Base-by-base conservation (phyloP, 805 yeast genomes). In the Komagataella kurtzmanii region DNA sequence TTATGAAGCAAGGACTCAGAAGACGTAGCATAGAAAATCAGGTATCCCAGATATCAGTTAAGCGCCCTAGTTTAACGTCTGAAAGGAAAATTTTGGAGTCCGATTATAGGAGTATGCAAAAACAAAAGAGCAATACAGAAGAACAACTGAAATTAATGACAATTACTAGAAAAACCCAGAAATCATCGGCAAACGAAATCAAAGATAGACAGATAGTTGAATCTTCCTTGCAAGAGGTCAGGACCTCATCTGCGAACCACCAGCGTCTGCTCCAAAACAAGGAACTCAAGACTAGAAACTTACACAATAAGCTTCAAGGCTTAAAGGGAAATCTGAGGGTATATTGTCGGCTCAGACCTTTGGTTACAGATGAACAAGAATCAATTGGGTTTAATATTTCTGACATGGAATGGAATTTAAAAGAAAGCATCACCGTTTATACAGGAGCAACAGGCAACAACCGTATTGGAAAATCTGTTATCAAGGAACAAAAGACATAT, bases 281-380 rank as follows among this genome's bases (percentile, higher is more conserved):
- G 54, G 91, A 85, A 57, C 64, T 70, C 0, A 60, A 69, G 44
- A 71, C 97, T 54, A 69, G 96, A 7, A 59, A 66, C 12, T 63
- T 86, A 1, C 97, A 88, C 60, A 82, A 87, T 60, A 73, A 72
- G 55, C 68, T 91, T 5, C 97, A 89, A 64, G 96, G 88, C 54
- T 64, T 91, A 44, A 86, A 89, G 64, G 98, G 99, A 1, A 93
- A 88, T 59, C 89, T 93, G 40, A 69, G 98, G 48, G 97, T 91
- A 0, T 88, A 83, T 59, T 91, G 97, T 62, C 73, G 99, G 44
- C 73, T 91, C 4, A 73, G 95, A 51, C 97, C 97, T 0, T 67
- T n/a, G 30, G 7, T 7, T 14, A 7, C 3, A 56, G 71, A 61
- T 5, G 66, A 62, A 7, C 65, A 70, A 17, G 65, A 64, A 50